Evolutionary conservation across 1,139 yeast species (phyloP).

Genomic region (Candida sojae): DNA sequence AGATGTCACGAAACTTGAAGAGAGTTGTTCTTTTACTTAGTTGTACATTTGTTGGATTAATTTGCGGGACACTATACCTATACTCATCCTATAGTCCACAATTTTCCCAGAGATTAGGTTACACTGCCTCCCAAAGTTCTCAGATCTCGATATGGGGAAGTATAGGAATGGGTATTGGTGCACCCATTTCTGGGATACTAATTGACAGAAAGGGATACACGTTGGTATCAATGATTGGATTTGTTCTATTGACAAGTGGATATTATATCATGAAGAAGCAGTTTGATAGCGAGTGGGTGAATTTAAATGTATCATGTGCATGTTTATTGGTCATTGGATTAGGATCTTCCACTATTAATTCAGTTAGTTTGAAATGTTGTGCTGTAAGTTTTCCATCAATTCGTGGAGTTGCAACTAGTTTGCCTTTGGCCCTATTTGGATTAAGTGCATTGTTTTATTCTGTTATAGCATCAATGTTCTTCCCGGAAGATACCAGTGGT

Average conservation of each 20-base stretch:
- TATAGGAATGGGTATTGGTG: slow-evolving; percentile 57
- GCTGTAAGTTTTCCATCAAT: slow-evolving; percentile 57
- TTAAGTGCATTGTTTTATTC: slow-evolving; percentile 61
- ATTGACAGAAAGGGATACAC: slow-evolving; percentile 60
- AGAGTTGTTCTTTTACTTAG: slow-evolving; percentile 41
- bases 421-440: slow-evolving; percentile 62
- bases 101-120: slow-evolving; percentile 50
- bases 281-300: slow-evolving; percentile 32
- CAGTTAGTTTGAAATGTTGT: slow-evolving; percentile 58
- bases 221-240: slow-evolving; percentile 45
- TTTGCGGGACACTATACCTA: slow-evolving; percentile 62
- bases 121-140: slow-evolving; percentile 57
- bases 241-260: slow-evolving; percentile 40
- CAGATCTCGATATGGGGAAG: slow-evolving; percentile 61
- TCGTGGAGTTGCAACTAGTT: slow-evolving; percentile 60
- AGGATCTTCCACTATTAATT: slow-evolving; percentile 57
- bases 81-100: slow-evolving; percentile 69
- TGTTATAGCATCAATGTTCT: slow-evolving; percentile 46
- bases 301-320: slow-evolving; percentile 34
- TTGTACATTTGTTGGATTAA: slow-evolving; percentile 53
- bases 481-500: slow-evolving; percentile 51
- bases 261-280: slow-evolving; percentile 51
- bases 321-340: slow-evolving; percentile 48
- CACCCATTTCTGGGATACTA: slow-evolving; percentile 58
- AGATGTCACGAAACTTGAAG: slow-evolving; percentile 26